These are phyloP conservation scores for Irpex sp. DNA, from an alignment of 1,284 basidiomycete species.

Conservation along the genomic window DNA sequence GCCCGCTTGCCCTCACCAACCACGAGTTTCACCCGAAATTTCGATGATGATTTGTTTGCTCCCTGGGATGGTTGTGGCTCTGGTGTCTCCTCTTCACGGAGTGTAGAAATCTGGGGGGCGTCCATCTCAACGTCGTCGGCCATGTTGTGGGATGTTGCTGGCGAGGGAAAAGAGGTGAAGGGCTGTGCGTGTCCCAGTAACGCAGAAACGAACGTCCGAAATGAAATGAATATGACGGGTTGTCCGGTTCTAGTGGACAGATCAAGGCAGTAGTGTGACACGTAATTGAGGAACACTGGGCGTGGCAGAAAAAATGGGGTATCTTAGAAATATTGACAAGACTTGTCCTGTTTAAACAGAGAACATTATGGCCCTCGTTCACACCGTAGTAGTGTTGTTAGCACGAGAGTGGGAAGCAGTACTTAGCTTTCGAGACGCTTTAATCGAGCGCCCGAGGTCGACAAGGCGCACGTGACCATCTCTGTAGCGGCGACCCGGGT, in stretches of 20 bases:
- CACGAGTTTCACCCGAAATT: constrained; percentile 48
- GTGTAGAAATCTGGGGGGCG: constrained; percentile 73
- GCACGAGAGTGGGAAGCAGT: neutral
- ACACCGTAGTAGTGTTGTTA: neutral
- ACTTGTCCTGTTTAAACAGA: too few species aligned
- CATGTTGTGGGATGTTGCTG: constrained; percentile 18
- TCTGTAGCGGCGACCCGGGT: constrained; percentile 9
- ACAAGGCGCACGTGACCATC: neutral
- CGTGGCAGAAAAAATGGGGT: too few species aligned
- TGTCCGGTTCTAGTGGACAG: neutral
- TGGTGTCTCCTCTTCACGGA: constrained; percentile 65
- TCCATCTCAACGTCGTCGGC: constrained; percentile 57
- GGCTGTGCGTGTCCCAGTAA: neutral
- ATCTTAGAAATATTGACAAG: too few species aligned
- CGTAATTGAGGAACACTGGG: neutral
- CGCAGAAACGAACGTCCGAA: too few species aligned
- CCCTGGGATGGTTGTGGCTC: constrained; percentile 39
- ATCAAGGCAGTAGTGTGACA: neutral
- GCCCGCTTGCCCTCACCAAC: constrained; percentile 42
- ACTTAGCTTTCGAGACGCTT: too few species aligned
- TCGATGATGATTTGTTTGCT: constrained; percentile 30
- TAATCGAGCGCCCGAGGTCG: neutral
- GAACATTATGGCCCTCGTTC: constrained; percentile 1
- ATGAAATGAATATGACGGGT: neutral
- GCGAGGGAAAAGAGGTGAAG: neutral